phyloP scores from a whole-genome alignment of 1,284 basidiomycete species.

The Fomes fomentarius region DNA sequence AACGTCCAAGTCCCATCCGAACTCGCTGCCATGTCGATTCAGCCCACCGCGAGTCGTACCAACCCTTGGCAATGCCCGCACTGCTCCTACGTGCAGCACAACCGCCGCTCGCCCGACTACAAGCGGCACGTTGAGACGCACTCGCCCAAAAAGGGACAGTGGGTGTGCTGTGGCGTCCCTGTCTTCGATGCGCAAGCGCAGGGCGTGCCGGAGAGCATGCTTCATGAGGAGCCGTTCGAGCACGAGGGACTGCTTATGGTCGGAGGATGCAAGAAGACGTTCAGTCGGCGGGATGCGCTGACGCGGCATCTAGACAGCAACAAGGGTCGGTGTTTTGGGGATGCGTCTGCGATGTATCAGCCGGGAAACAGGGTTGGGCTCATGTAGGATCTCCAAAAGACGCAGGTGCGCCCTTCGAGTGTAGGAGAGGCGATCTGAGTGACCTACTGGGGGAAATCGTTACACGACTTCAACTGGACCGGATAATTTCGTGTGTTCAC shows the following conservation, averaged over 20 bases:
- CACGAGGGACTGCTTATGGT: conserved; percentile 26
- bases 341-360: conserved; percentile 3
- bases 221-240: neutral
- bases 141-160: neutral
- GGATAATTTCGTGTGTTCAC: too few relatives aligned
- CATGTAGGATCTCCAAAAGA: neutral
- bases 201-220: neutral
- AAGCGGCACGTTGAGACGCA: conserved; percentile 57
- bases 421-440: too few relatives aligned
- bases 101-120: conserved; percentile 53
- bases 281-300: conserved; percentile 28
- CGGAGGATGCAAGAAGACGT: conserved; percentile 26
- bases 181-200: conserved; percentile 1
- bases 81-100: conserved; percentile 32
- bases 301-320: conserved; percentile 23
- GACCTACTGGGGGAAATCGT: too few relatives aligned
- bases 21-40: neutral
- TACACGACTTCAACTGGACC: too few relatives aligned
- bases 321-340: conserved; percentile 14
- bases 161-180: conserved; percentile 25
- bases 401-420: too few relatives aligned
- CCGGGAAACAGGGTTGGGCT: neutral
- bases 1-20: neutral
- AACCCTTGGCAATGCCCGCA: conserved; percentile 9
- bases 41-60: too few relatives aligned